Base-by-base conservation (phyloP, 331 rosid species). In the Erythrophleum ivorense region DNA sequence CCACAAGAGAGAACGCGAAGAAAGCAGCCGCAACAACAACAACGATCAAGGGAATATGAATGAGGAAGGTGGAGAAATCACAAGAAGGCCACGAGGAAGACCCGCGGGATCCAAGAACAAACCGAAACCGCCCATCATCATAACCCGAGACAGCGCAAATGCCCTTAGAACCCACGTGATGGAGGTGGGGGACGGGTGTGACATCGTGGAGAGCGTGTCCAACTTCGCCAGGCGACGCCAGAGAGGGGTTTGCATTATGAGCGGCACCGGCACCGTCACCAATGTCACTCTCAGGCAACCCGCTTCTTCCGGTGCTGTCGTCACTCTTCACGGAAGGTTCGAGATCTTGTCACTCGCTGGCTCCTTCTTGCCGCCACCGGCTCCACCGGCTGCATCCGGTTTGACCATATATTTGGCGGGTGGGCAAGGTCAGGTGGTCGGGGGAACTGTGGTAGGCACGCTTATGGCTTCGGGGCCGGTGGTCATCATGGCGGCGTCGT, bases 51-150 rank as follows among this genome's bases (percentile, higher is more conserved):
- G 88, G 21, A 64, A 64, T 6, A 64, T 38, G 13, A 67, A 38
- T 2, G 87, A 63, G 0, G 97, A 88, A 10, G 90, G 73, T 1
- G 73, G 83, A 18, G 96, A 91, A 41, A 94, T 88, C 57, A 48
- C 91, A 0, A 77, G 99, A 81, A 85, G 98, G 64, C 95, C 98
- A 0, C 71, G 99, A 11, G 99, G 99, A n/a, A 83, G 99, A 36
- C 99, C 99, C 0, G 81, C 99, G 0, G 99, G 99, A 83, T 96
- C 99, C 80, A 96, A 96, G 83, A 96, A 96, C 92, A 96, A 94
- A 68, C 98, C 95, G 0, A 96, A 94, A 80, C 99, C 99, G 0
- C 99, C 99, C 0, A 96, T 96, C 79, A 96, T 96, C 85, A 96
- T 96, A 72, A 91, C 97, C 1, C 93, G 97, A 2, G 99, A 96